Evolutionary conservation across 495 filamentous ascomycete genomes (phyloP).

Genomic region (Elasticomyces elasticus): DNA sequence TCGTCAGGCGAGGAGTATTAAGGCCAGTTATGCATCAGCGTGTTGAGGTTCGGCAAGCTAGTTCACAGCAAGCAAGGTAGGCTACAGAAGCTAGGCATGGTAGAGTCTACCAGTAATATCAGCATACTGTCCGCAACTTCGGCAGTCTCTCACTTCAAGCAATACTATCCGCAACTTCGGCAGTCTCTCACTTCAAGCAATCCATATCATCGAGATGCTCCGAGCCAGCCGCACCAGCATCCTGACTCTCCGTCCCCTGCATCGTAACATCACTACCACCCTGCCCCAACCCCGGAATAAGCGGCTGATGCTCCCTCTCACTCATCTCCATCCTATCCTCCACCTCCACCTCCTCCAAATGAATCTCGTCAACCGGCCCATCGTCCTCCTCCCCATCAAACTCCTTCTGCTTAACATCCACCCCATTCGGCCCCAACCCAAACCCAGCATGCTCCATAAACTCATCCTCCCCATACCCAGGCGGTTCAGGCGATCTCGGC

Average conservation of each 20-base stretch:
- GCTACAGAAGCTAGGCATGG: no score
- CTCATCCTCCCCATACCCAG: constrained; percentile 2
- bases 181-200: not conserved
- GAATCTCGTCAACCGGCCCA: constrained; percentile 4
- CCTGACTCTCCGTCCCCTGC: constrained; percentile 1
- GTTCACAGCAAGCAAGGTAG: no score
- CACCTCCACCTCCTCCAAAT: constrained; percentile 5
- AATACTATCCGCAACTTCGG: not conserved
- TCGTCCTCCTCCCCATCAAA: constrained; percentile 3
- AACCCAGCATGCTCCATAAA: constrained; percentile 3
- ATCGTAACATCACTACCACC: not conserved
- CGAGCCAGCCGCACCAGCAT: not conserved
- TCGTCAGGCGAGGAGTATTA: no score
- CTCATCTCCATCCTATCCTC: constrained; percentile 12
- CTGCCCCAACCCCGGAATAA: not conserved
- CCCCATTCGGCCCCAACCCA: constrained; percentile 3
- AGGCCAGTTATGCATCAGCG: no score
- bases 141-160: not conserved
- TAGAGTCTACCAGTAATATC: no score
- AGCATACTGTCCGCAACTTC: no score
- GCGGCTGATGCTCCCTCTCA: not conserved
- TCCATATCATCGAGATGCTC: not conserved
- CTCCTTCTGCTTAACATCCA: not conserved
- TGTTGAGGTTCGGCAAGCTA: no score
- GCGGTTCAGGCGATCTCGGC: not conserved